phyloP scores from a whole-genome alignment of 306 rosid species.

The Benincasa hispida region DNA sequence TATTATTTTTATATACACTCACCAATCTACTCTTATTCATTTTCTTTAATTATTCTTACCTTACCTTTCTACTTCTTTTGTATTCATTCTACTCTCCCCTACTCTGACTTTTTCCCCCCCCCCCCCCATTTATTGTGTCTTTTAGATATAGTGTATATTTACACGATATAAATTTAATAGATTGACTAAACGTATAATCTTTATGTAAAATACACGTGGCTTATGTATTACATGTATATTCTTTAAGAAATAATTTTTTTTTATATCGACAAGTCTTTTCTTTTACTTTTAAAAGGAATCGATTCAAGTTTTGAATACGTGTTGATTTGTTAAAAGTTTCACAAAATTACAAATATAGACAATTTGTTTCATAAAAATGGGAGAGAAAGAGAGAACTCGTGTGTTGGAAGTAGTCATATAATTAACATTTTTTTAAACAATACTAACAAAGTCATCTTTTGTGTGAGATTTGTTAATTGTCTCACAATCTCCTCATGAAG shows the following conservation, averaged over 20 bases:
- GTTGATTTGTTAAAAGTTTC: background rate
- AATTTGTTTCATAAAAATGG: background rate
- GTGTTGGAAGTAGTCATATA: background rate
- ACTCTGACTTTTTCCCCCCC: no score
- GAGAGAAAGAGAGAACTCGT: background rate
- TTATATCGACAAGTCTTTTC: background rate
- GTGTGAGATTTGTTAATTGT: slow-evolving; percentile 1
- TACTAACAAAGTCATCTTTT: background rate
- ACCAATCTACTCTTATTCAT: background rate
- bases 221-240: background rate
- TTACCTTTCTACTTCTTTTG: background rate
- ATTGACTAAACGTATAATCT: no score
- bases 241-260: background rate
- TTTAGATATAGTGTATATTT: no score
- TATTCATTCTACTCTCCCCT: background rate
- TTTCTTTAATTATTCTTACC: background rate
- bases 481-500: background rate
- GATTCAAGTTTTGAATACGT: background rate
- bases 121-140: no score
- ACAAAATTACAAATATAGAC: background rate
- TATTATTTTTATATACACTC: background rate
- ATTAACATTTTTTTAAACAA: background rate
- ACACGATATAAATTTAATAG: no score
- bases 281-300: background rate
- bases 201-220: background rate